Percentiles rank a stretch among this genome's conserved stretches.
phyloP scores from a whole-genome alignment of 139 green algal genomes.

The Chlamydomonas sp. region DNA sequence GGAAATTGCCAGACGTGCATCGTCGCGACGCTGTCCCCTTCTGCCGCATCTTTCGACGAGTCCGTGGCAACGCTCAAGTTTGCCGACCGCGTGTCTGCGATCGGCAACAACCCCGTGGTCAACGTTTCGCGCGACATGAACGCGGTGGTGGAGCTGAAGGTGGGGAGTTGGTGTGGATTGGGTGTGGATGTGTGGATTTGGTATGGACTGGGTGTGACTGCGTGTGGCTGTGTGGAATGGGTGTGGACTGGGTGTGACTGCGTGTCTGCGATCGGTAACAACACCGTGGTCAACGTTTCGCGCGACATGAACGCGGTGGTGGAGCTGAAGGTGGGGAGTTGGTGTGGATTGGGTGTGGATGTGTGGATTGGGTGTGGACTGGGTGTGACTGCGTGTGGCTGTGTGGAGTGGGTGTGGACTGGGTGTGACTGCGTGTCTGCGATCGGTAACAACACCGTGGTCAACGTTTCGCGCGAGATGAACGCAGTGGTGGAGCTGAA shows the following conservation, averaged over 20 bases:
- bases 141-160: neutral
- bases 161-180: neutral
- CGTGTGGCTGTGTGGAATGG: neutral
- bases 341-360: too few relatives aligned
- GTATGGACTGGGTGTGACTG: neutral
- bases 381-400: too few relatives aligned
- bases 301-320: too few relatives aligned
- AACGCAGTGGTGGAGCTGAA: neutral
- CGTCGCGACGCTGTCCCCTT: conserved; percentile 39
- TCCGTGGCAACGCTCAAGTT: conserved; percentile 46
- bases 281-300: neutral
- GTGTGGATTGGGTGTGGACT: too few relatives aligned
- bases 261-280: neutral
- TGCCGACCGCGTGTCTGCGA: conserved; percentile 37
- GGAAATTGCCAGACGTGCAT: conserved; percentile 38
- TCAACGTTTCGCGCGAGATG: conserved; percentile 25
- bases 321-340: too few relatives aligned
- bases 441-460: conserved; percentile 45
- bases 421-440: conserved; percentile 34
- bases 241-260: neutral
- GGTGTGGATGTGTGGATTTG: neutral
- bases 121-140: conserved; percentile 21
- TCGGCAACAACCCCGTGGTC: conserved; percentile 45
- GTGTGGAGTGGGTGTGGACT: too few relatives aligned
- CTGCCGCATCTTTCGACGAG: conserved; percentile 39